Conservation (phyloP, 164 flowering plant genomes). For the Cinnamomum micranthum region DNA sequence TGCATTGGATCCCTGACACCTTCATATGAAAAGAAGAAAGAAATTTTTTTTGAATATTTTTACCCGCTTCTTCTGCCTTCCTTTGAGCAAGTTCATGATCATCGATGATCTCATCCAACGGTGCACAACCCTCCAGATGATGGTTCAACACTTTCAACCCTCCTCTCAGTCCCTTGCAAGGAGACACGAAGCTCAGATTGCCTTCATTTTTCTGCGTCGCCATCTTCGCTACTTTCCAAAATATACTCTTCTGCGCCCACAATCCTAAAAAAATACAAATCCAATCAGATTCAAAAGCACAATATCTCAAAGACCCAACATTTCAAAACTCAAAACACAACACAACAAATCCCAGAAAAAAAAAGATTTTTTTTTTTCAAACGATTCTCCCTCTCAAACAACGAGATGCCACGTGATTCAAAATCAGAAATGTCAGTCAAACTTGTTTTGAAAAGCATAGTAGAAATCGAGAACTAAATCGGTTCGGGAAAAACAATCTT, state of each 20-base stretch:
- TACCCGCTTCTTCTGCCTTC: conserved; percentile 19
- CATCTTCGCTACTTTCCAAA: conserved; percentile 13
- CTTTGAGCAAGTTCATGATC: conserved; percentile 25
- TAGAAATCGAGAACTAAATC: background rate
- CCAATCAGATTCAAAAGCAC: background rate
- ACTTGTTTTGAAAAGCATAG: background rate
- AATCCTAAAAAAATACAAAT: background rate
- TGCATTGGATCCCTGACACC: too few relatives aligned
- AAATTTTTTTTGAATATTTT: too few relatives aligned
- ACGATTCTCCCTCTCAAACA: background rate
- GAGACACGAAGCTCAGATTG: conserved; percentile 25
- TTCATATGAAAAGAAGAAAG: background rate
- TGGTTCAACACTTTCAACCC: conserved; percentile 32
- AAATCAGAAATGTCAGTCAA: background rate
- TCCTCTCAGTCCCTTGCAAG: conserved; percentile 45
- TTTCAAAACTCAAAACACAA: background rate
- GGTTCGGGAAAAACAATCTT: background rate
- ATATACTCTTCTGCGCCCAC: background rate
- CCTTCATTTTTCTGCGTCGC: conserved; percentile 29
- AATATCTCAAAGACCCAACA: background rate
- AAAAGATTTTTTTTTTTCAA: background rate
- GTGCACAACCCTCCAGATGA: conserved; percentile 14
- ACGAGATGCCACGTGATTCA: background rate
- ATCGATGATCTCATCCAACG: conserved; percentile 42
- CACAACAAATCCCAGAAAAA: background rate